Evolutionary conservation across 768 basidiomycete species (phyloP), one percentile per base, ranked within the genome.

Genomic region (Suillus fuscotomentosus): DNA sequence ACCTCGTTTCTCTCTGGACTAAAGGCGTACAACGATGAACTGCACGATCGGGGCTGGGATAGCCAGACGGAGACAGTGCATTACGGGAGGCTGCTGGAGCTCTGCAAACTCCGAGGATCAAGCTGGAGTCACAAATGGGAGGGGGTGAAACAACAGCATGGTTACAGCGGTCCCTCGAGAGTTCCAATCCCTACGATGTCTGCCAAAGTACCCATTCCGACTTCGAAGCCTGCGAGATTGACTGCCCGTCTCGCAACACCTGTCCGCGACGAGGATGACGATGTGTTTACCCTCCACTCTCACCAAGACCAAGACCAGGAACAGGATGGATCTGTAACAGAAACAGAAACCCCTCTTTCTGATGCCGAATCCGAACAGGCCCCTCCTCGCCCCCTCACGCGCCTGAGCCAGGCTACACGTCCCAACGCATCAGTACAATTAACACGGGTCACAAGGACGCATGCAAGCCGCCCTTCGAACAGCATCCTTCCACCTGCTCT

Each of bases 111-210:
- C 69, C 91, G 87, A 76, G 94, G 91, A 11, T 81, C 80, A 63
- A 89, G 85, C 71, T 96, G 94, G 93, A 85, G 81, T 38, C 89
- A 87, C 38, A 94, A 94, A 75, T 96, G 94, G 94, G 79, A 79
- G 41, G 80, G 80, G 67, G 87, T 91, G 61, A 94, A 90, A 78
- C 72, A 72, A 41, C 84, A 86, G 67, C 73, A 86, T 67, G 80
- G 79, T 14, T 81, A 83, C 66, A 76, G 69, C 34, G 66, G 65
- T 27, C 60, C 60, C 41, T 64, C 73, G 65, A 64, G 51, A 31
- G 54, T 56, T n/a, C 54, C 38, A n/a, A 61, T 53, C 62, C 72
- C 60, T 43, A 67, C 66, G 50, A 63, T 60, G 8, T 65, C 71
- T 63, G 71, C 70, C 15, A 67, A 64, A 34, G 55, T 65, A 39